A percentile compares a stretch with the other conserved stretches of the same genome.
Conservation (phyloP, 2,329 filamentous ascomycete genomes). For the Xylaria polymorpha region DNA sequence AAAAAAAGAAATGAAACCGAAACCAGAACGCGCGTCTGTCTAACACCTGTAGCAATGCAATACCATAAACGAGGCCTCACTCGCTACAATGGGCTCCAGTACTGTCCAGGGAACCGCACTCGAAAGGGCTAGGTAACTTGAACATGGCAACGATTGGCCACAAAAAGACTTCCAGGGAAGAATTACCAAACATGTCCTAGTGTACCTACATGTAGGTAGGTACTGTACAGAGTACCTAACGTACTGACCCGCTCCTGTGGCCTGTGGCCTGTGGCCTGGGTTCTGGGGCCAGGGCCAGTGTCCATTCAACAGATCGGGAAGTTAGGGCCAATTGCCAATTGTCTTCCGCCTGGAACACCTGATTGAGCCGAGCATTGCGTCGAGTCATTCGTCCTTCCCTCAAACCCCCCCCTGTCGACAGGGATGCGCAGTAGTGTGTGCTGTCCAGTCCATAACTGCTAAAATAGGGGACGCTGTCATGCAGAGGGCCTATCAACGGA, state of each 20-base stretch:
- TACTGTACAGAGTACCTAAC: too few relatives aligned
- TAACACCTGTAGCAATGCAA: neutral
- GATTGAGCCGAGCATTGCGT: slow-evolving; percentile 20
- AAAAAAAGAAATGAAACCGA: too few relatives aligned
- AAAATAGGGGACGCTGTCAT: slow-evolving; percentile 34
- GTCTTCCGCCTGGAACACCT: slow-evolving; percentile 7
- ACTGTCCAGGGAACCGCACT: neutral
- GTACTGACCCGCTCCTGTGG: slow-evolving; percentile 21
- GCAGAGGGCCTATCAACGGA: slow-evolving; percentile 22
- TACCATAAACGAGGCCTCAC: neutral
- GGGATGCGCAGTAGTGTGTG: slow-evolving; percentile 21
- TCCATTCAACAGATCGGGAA: slow-evolving; percentile 30
- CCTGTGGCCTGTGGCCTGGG: too few relatives aligned
- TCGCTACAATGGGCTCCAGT: neutral
- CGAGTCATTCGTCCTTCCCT: slow-evolving; percentile 30
- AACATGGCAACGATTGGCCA: slow-evolving; percentile 23
- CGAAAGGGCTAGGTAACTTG: neutral
- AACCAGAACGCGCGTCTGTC: slow-evolving; percentile 1
- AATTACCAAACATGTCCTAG: neutral
- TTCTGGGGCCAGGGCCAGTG: too few relatives aligned
- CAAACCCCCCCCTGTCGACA: slow-evolving; percentile 24
- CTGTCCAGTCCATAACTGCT: slow-evolving; percentile 17
- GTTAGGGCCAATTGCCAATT: slow-evolving; percentile 26
- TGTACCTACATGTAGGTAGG: too few relatives aligned
- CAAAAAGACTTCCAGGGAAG: neutral